Evolutionary conservation across 2,329 filamentous ascomycete genomes (phyloP).

Genomic region (Botrytis medusae): DNA sequence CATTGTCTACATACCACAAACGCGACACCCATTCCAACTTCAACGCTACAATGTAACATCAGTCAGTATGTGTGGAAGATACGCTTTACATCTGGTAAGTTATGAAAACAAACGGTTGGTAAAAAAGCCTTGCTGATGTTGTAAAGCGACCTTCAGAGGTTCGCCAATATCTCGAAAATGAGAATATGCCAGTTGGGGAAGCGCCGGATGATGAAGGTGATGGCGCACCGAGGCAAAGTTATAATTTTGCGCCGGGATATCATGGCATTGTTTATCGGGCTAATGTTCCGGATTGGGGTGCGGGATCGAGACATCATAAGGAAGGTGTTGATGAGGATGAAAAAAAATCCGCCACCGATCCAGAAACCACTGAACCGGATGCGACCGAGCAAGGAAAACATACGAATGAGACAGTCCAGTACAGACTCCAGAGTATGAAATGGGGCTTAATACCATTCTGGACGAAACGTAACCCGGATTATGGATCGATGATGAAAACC

Average conservation of each 20-base stretch:
- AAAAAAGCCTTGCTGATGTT: background rate
- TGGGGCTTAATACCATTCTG: slow-evolving; percentile 95
- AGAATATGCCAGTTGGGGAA: slow-evolving; percentile 71
- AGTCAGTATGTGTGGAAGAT: slow-evolving; percentile 40
- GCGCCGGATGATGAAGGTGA: slow-evolving; percentile 67
- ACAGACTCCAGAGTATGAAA: slow-evolving; percentile 90
- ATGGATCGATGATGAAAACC: slow-evolving; percentile 75
- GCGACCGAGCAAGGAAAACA: slow-evolving; percentile 19
- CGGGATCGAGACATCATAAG: slow-evolving; percentile 42
- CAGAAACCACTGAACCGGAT: slow-evolving; percentile 6
- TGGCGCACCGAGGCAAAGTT: slow-evolving; percentile 65
- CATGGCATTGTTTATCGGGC: slow-evolving; percentile 84
- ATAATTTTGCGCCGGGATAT: slow-evolving; percentile 91
- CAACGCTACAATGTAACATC: slow-evolving; percentile 6
- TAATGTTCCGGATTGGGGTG: slow-evolving; percentile 62
- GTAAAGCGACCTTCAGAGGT: slow-evolving; percentile 73
- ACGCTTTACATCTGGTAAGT: slow-evolving; percentile 37
- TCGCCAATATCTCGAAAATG: slow-evolving; percentile 68
- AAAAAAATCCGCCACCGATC: slow-evolving; percentile 28
- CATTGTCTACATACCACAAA: background rate
- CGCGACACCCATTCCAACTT: background rate
- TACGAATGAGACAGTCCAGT: slow-evolving; percentile 48
- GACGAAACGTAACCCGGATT: slow-evolving; percentile 81
- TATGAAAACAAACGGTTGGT: background rate
- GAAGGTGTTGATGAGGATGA: slow-evolving; percentile 33